Base-by-base conservation (phyloP, 768 basidiomycete genomes). In the Suillus decipiens region DNA sequence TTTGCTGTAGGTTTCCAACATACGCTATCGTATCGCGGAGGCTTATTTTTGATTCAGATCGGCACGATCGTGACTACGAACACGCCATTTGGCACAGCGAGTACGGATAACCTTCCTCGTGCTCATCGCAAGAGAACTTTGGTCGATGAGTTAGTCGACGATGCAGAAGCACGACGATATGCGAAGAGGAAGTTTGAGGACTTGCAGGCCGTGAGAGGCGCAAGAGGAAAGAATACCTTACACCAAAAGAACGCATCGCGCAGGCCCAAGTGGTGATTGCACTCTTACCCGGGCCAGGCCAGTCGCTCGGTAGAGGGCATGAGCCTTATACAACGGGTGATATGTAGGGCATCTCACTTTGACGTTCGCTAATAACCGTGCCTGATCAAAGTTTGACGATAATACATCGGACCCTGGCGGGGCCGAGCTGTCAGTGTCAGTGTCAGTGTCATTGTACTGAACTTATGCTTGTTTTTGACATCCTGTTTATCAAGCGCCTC, bases 111-210 rank as follows among this genome's bases (percentile, higher is more conserved):
- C 71, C 84, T 94, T 61, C 80, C 87, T 34, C 81, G 85, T 37
- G 81, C 86, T 6, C 79, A 85, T 64, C 80, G 93, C 63, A 94
- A 95, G 76, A 82, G 93, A 64, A 92, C 89, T 5, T 76, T 95
- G 53, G 90, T 97, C 28, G 93, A 95, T 65, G 95, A 96, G 70
- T 81, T 96, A 41, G 86, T 96, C 58, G 92, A 92, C 69, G 94
- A 96, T 77, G 88, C 92, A 2, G 91, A 95, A 75, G 85, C 92
- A 33, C 87, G 86, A 73, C 82, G 88, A 64, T 95, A 95, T 72
- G 90, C 95, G n/a, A 95, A 95, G 79, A 87, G 85, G 79, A 96
- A 96, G 78, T 95, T 94, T 76, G 84, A 85, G 65, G 90, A 93
- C 59, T 76, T 95, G 54, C 89, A 93, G 76, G 71, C 75, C 6